Evolutionary conservation across 441 rosid genomes (phyloP), one percentile per base, ranked within the genome.

Genomic region (Caryocar brasiliense): DNA sequence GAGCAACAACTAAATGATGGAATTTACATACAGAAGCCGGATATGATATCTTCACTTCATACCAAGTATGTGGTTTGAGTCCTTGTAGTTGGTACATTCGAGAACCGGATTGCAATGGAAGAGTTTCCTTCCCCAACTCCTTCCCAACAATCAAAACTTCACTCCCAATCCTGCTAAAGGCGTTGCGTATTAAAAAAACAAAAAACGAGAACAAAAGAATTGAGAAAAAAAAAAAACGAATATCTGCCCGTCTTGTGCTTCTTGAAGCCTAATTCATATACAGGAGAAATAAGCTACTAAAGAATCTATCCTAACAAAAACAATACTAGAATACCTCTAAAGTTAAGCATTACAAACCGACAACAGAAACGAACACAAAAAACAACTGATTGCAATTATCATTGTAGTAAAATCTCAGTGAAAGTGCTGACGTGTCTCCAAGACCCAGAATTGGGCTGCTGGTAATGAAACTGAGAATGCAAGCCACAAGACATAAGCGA

Each of bases 21-120:
- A 41, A 14, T 46, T 42, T 51, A 81, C 96, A 69, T 87, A 87
- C 98, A 75, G 91, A 87, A 71, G 96, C 95, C 45, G 95, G 98
- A 54, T 83, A 85, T 11, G 98, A 87, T 65, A 91, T 91, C 95
- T 91, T 91, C 80, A 87, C 93, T 91, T 87, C 89, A 39, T 87
- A 87, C 95, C 91, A 75, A 66, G 81, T 64, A 61, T 62, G 39
- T 7, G 94, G 54, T 63, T 80, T 87, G 28, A 85, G 71, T 47
- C 83, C 84, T 44, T 68, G 66, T 55, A 91, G 68, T 29, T 56
- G 56, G 47, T 87, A 92, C 35, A 77, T 47, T 39, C 79, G 65
- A 57, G 85, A 80, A 63, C 95, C 86, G 60, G 46, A 56, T 35
- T 42, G 72, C 19, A 83, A 64, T 5, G 82, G 79, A 26, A 85